Evolutionary conservation across 495 filamentous ascomycete species (phyloP).

Genomic region (Corynascus novoguineensis): DNA sequence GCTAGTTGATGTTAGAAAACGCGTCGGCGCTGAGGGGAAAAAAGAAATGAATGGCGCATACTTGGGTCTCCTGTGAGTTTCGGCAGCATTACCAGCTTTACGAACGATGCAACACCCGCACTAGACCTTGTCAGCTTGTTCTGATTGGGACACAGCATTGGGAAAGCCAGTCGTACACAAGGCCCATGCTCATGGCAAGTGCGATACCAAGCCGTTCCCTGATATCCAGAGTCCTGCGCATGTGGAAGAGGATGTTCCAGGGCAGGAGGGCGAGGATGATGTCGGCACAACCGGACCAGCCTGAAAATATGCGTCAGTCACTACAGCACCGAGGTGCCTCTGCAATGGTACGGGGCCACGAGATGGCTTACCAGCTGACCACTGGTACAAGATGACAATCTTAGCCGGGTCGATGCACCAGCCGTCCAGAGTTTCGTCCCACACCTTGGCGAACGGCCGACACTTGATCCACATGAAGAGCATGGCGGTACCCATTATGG

Average conservation of each 20-base stretch:
- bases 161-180: constrained; percentile 24
- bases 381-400: constrained; percentile 20
- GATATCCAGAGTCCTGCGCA: constrained; percentile 20
- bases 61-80: constrained; percentile 18
- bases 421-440: constrained; percentile 18
- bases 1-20: constrained; percentile 17
- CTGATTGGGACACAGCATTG: no score
- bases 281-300: constrained; percentile 33
- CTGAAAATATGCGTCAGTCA: constrained; percentile 5
- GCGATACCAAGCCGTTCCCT: constrained; percentile 32
- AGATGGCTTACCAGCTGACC: constrained; percentile 18
- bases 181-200: constrained; percentile 36
- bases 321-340: neutral
- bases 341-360: neutral
- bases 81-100: constrained; percentile 20
- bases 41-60: neutral
- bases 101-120: constrained; percentile 19
- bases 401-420: constrained; percentile 16
- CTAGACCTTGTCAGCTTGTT: constrained; percentile 5
- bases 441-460: constrained; percentile 17
- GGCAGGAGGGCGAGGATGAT: constrained; percentile 33
- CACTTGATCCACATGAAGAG: constrained; percentile 26
- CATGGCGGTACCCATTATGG: constrained; percentile 20
- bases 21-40: neutral
- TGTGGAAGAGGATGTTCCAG: constrained; percentile 28